Conservation (phyloP, 2,329 filamentous ascomycete species). For the Knoxdaviesia proteae region DNA sequence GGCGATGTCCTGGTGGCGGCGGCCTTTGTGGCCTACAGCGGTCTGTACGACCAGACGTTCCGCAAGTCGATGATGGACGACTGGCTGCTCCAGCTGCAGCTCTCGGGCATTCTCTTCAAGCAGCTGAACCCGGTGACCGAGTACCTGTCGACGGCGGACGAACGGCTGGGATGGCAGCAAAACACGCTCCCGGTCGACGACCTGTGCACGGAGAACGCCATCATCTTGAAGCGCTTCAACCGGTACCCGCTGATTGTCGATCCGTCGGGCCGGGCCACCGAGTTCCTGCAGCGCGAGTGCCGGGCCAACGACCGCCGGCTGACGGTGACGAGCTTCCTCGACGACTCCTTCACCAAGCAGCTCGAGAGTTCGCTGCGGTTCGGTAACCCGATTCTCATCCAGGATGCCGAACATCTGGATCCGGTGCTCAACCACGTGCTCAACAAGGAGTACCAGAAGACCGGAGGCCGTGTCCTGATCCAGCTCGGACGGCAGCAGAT, state of each 20-base stretch:
- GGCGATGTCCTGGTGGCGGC: constrained; percentile 93
- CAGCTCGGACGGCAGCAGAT: constrained; percentile 98
- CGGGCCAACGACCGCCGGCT: constrained; percentile 57
- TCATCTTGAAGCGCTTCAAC: constrained; percentile 94
- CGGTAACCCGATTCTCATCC: constrained; percentile 94
- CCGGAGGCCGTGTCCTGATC: constrained; percentile 90
- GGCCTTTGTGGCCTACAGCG: constrained; percentile 89
- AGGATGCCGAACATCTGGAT: constrained; percentile 92
- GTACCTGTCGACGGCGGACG: constrained; percentile 89
- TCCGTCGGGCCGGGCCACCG: constrained; percentile 80
- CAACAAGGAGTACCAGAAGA: constrained; percentile 99
- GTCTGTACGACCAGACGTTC: constrained; percentile 95
- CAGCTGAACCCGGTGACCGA: constrained; percentile 86
- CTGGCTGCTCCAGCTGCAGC: constrained; percentile 80
- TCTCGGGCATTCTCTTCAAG: constrained; percentile 89
- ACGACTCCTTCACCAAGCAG: constrained; percentile 95
- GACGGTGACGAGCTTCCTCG: constrained; percentile 93
- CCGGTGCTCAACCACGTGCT: constrained; percentile 95
- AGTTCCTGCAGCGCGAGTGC: constrained; percentile 88
- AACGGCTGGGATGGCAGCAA: constrained; percentile 85
- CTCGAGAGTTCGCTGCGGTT: constrained; percentile 92
- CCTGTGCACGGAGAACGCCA: constrained; percentile 94
- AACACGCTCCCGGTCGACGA: constrained; percentile 89
- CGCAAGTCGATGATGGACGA: constrained; percentile 95
- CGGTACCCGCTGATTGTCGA: constrained; percentile 96